Conservation (phyloP, 345 rosid species). For the Murraya paniculata region DNA sequence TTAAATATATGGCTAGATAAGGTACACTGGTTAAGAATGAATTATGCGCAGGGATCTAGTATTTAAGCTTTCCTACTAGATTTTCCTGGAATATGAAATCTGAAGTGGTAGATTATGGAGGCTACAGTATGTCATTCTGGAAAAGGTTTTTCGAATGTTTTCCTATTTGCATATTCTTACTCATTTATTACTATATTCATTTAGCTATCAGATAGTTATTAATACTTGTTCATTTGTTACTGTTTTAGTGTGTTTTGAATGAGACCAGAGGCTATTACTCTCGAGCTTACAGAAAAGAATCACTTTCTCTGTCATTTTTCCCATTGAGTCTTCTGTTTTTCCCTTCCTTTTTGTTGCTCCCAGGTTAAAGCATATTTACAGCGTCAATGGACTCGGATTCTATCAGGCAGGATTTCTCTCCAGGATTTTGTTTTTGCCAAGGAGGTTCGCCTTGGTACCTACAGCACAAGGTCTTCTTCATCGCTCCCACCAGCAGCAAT, state of each 20-base stretch:
- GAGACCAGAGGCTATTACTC: background rate
- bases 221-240: background rate
- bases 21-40: background rate
- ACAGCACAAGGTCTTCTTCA: conserved; percentile 60
- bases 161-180: background rate
- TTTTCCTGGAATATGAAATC: conserved; percentile 2
- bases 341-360: background rate
- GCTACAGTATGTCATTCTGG: background rate
- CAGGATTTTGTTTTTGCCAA: conserved; percentile 96
- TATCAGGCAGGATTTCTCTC: conserved; percentile 79
- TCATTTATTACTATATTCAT: background rate
- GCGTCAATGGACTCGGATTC: conserved; percentile 86
- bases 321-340: background rate
- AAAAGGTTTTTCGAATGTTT: background rate
- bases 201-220: background rate
- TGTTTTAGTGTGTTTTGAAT: background rate
- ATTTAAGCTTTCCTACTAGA: background rate
- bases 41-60: background rate
- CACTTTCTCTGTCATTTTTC: too few species aligned
- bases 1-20: background rate
- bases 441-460: conserved; percentile 93
- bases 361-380: conserved; percentile 78
- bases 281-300: background rate
- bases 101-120: background rate
- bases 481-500: conserved; percentile 92